Base-by-base conservation (phyloP, 352 stramenopile genomes). In the Globisporangium cederbergense region DNA sequence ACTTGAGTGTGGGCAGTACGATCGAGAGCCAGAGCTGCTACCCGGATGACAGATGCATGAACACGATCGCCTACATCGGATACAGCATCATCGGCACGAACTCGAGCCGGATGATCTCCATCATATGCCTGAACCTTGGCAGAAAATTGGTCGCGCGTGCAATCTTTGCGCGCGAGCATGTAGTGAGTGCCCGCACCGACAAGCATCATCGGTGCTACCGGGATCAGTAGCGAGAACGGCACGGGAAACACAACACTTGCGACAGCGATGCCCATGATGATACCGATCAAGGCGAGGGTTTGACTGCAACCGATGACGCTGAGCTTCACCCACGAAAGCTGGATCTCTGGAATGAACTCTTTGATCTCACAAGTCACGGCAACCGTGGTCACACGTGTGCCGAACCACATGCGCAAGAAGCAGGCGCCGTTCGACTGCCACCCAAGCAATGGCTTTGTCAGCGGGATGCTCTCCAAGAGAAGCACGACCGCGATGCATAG, bases 201-300 rank as follows among this genome's bases (percentile, higher is more conserved):
- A 20, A 53, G 20, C 47, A 53, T 34, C 47, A 53, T 34, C 10
- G 49, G 49, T 8, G 9, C 25, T 18, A 55, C 49, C 1, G 49
- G 25, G 49, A 55, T 55, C 11, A 55, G 6, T 4, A 55, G 49
- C 22, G 49, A 55, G 49, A 55, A 55, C 6, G 49, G 49, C 49
- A 55, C 49, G 22, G 25, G 49, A 14, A 55, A 55, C 49, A 55
- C 25, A 4, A 11, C 25, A 25, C 49, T 38, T 25, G 6, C 25
- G 10, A 25, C 49, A 16, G 49, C 25, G 22, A 55, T 38, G 22
- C 49, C 11, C 49, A 55, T 13, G 49, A 38, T 38, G 1, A 18
- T 36, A 7, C 49, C 49, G 28, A 55, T 14, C 6, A 55, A 36
- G 2, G 30, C 25, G 25, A 55, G 49, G 11, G 49, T 11, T 16